Evolutionary conservation across 495 filamentous ascomycete species (phyloP), one percentile per base, ranked within the genome.

Genomic region (Penicillium verhagenii): DNA sequence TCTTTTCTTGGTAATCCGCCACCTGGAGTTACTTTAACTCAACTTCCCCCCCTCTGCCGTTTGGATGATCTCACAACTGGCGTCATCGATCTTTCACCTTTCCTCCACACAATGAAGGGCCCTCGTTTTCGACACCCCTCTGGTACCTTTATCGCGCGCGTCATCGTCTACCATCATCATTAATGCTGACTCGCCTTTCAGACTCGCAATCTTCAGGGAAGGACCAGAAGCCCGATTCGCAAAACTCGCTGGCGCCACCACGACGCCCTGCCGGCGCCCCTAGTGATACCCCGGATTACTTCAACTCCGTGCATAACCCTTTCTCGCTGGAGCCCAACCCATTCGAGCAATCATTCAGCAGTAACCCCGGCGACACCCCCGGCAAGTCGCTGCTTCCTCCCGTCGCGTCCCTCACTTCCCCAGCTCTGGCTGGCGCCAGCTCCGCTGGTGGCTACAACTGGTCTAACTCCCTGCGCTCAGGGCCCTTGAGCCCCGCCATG

Each of bases 401-500:
- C 21, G 91, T 97, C 58, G 91, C 94, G 18, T 82, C 90, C 29
- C 81, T 98, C 60, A 93, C 95, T 11, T 97, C 95, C 11, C 95
- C 94, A 42, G 91, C 92, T 14, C 69, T 91, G 25, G 88, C 89
- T 47, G 87, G 90, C 44, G 78, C 83, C 69, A 80, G 83, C 63
- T 78, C 77, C 26, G 84, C 82, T 24, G 82, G 65, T 28, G 77
- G 76, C 26, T 90, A 88, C 63, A 84, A 85, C 73, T 97, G 94
- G 92, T 76, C 82, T 42, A 87, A 92, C 64, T 95, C 90, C 20
- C 78, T 98, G 59, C 85, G 94, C 47, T 91, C 92, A 46, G 94
- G 94, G 57, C 94, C 95, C 21, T 71, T 98, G 63, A 97, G 94
- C 69, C 94, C 94, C 73, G 94, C 94, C 52, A 98, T 98, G 94